Evolutionary conservation across 345 rosid genomes (phyloP).

Genomic region (Eucalyptus sp.): DNA sequence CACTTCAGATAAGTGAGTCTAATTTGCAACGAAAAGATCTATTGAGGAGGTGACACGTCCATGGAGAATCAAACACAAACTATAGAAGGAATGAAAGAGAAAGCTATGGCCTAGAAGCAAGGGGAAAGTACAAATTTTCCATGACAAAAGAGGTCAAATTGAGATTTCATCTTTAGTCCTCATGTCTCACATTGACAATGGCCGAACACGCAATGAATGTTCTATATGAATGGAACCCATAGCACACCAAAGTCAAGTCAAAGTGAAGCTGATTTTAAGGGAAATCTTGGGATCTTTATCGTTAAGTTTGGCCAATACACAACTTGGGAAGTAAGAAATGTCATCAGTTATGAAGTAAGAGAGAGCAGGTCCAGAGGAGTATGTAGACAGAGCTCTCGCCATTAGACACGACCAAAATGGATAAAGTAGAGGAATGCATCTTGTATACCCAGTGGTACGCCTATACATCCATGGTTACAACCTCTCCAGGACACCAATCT

Average conservation of each 20-base stretch:
- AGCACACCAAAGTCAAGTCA: not conserved
- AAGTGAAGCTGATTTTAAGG: not conserved
- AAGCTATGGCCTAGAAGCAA: not conserved
- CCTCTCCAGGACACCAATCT: not conserved
- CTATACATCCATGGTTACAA: not conserved
- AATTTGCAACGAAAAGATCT: not conserved
- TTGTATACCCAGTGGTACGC: not conserved
- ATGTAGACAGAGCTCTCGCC: not conserved
- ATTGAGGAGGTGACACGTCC: not conserved
- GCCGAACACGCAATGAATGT: not conserved
- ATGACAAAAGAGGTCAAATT: not conserved
- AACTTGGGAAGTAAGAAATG: not conserved
- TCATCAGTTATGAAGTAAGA: not conserved
- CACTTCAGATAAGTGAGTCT: not conserved
- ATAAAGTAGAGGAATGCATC: not conserved
- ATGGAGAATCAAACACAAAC: not conserved
- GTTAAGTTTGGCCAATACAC: not conserved
- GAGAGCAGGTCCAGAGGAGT: not conserved
- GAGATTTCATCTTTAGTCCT: not conserved
- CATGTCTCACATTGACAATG: not conserved
- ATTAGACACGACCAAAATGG: not conserved
- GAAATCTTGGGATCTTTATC: not conserved
- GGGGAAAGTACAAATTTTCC: not conserved
- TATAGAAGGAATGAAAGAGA: not conserved
- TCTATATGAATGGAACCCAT: not conserved